phyloP scores from a whole-genome alignment of 1,139 yeast species.

The Debaryomyces udenii region DNA sequence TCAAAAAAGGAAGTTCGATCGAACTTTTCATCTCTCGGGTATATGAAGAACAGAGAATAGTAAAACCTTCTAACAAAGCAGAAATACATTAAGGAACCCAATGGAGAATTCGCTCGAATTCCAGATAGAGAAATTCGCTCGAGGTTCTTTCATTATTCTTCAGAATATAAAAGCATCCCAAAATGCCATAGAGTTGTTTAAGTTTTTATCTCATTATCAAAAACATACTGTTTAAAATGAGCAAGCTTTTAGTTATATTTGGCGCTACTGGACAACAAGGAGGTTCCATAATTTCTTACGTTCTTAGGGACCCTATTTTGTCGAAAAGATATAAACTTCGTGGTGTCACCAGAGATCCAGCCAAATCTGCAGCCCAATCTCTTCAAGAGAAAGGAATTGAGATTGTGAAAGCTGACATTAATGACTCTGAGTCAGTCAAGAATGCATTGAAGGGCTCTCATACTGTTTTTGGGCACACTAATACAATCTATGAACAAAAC shows the following conservation, averaged over 20 bases:
- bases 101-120: too few species aligned
- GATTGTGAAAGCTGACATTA: slow-evolving; percentile 12
- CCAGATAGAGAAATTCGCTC: too few species aligned
- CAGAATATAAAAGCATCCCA: too few species aligned
- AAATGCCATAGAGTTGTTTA: slow-evolving; percentile 6
- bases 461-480: slow-evolving; percentile 10
- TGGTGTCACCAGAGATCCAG: slow-evolving; percentile 14
- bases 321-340: slow-evolving; percentile 12
- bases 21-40: too few species aligned
- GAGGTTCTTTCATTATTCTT: too few species aligned
- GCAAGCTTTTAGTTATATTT: slow-evolving; percentile 12
- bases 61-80: too few species aligned
- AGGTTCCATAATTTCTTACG: slow-evolving; percentile 12
- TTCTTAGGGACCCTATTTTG: slow-evolving; percentile 11
- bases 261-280: slow-evolving; percentile 18
- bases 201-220: not conserved
- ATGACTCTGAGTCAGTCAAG: slow-evolving; percentile 5
- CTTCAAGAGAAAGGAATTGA: slow-evolving; percentile 13
- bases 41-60: too few species aligned
- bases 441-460: slow-evolving; percentile 11
- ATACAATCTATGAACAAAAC: not conserved
- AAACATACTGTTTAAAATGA: slow-evolving; percentile 6
- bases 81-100: too few species aligned
- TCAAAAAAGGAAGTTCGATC: too few species aligned
- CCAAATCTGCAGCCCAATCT: slow-evolving; percentile 2